Evolutionary conservation across 768 basidiomycete genomes (phyloP), one percentile per base, ranked within the genome.

Genomic region (Grammothele lineata): DNA sequence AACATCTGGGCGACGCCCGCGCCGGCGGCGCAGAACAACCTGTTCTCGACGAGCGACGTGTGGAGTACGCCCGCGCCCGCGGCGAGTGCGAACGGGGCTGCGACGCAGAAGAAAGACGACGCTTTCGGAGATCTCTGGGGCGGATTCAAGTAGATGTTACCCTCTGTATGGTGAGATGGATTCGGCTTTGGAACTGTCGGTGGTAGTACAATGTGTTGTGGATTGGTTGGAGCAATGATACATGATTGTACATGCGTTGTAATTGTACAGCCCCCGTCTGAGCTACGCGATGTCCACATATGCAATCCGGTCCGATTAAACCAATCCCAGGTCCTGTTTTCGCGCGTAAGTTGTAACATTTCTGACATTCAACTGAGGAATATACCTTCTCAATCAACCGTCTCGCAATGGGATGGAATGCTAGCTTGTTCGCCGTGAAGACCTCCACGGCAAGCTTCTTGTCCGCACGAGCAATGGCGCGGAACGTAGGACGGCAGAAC

Each of bases 81-180:
- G 8, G 54, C 59, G 11, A 51, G 63, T 8, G 52, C 50, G 8
- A 50, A 57, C 70, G 51, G 60, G 64, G 41, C 51, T n/a, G 50
- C 60, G 1, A 61, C 60, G 40, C 61, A 67, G 50, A 83, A 85
- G 70, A 85, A 77, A 65, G 88, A 89, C 51, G 88, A 92, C 57
- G 81, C 71, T 6, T 91, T 91, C 59, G 87, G 85, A 6, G 87
- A 91, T 65, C 64, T 92, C 40, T 91, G 89, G 89, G 86, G 87
- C 40, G 79, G 82, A 32, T 87, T 87, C 65, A 89, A 89, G 72
- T 90, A 72, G 58, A 17, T 35, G 17, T 7, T 7, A 30, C 27
- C 27, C 8, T 30, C n/a, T n/a, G n/a, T n/a, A n/a, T n/a, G n/a
- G n/a, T n/a, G n/a, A n/a, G n/a, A n/a, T n/a, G n/a, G n/a, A n/a